Percentiles rank a stretch among this genome's conserved stretches.
phyloP scores from a whole-genome alignment of 2,329 filamentous ascomycete genomes.

The Didymella pinodella region DNA sequence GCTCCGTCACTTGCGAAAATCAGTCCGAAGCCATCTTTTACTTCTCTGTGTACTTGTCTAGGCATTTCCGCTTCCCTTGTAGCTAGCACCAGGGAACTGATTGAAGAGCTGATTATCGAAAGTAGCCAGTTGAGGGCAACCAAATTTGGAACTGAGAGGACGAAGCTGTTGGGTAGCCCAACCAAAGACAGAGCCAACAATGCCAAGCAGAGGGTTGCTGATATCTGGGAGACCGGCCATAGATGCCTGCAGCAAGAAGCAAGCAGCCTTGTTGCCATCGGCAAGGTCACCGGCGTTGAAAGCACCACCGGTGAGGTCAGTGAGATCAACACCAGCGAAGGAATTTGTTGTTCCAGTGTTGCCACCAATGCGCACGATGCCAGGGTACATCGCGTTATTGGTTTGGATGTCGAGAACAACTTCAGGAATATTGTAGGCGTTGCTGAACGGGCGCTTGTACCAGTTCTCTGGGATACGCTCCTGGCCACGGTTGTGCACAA shows the following conservation, averaged over 20 bases:
- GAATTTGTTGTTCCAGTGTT: conserved; percentile 32
- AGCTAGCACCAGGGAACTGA: conserved; percentile 27
- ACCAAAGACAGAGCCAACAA: conserved; percentile 26
- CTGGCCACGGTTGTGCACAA: conserved; percentile 28
- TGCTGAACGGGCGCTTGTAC: conserved; percentile 20
- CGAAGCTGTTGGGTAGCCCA: conserved; percentile 27
- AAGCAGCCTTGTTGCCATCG: conserved; percentile 30
- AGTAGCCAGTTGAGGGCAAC: conserved; percentile 25
- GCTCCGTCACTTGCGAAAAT: not conserved
- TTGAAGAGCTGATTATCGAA: conserved; percentile 28
- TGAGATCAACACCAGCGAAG: conserved; percentile 29
- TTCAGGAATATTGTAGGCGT: conserved; percentile 17
- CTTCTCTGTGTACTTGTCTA: not conserved
- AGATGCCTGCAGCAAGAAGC: conserved; percentile 29
- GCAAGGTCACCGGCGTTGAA: conserved; percentile 27
- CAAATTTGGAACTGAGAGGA: conserved; percentile 23
- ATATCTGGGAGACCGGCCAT: conserved; percentile 26
- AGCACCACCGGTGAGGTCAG: conserved; percentile 28
- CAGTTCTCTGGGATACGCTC: conserved; percentile 36
- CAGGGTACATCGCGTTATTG: conserved; percentile 30
- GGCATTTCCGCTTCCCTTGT: conserved; percentile 14
- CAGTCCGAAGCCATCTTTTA: conserved; percentile 2
- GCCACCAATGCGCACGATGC: conserved; percentile 29
- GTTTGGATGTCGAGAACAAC: conserved; percentile 23
- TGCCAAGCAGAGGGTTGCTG: conserved; percentile 25